A percentile compares a stretch with the other conserved stretches of the same genome.
Evolutionary conservation across 2,329 filamentous ascomycete species (phyloP).

Genomic region (Pestalotiopsis sp.): DNA sequence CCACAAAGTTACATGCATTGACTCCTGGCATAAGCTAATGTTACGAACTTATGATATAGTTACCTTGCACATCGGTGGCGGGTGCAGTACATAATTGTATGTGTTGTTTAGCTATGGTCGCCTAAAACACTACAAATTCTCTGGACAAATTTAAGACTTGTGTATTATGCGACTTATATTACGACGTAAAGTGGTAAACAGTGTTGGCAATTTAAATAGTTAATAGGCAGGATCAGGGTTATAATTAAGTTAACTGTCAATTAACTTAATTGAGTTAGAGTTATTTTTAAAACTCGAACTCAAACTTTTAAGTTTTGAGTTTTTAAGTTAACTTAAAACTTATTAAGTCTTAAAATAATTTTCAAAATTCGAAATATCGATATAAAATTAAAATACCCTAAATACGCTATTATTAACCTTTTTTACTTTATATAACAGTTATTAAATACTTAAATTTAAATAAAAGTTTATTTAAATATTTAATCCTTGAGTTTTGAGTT

Average conservation of each 20-base stretch:
- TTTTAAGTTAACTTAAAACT: background rate
- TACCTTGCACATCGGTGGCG: background rate
- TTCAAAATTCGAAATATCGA: too few species aligned
- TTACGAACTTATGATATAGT: background rate
- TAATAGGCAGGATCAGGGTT: too few species aligned
- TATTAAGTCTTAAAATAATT: background rate
- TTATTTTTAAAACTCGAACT: background rate
- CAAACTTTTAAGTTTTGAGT: background rate
- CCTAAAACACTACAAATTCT: constrained; percentile 39
- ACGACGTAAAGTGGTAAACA: constrained; percentile 35
- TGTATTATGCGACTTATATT: constrained; percentile 33
- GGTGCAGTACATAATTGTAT: too few species aligned
- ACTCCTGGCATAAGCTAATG: background rate
- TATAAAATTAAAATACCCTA: too few species aligned
- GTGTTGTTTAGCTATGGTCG: constrained; percentile 27
- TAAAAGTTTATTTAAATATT: too few species aligned
- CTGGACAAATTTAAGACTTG: constrained; percentile 36
- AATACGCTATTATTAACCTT: too few species aligned
- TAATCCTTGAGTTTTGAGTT: too few species aligned
- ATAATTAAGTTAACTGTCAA: too few species aligned
- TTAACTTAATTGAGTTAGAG: background rate
- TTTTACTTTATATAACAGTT: too few species aligned
- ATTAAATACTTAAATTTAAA: too few species aligned
- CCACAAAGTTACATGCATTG: background rate
- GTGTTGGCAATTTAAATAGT: too few species aligned